Evolutionary conservation across 2,329 filamentous ascomycete genomes (phyloP).

Genomic region (Beauveria scarabaeidicola): DNA sequence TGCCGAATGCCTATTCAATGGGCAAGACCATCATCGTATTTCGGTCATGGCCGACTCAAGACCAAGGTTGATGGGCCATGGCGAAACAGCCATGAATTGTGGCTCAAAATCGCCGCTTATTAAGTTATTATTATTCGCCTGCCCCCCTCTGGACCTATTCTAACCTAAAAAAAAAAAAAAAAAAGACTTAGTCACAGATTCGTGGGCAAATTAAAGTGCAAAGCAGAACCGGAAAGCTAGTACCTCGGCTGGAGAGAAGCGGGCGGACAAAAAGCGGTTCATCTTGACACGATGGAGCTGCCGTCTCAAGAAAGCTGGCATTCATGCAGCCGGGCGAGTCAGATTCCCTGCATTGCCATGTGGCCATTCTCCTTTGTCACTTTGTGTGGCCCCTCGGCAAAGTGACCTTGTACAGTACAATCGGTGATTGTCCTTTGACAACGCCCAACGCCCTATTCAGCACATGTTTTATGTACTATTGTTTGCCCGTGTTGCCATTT

Average conservation of each 20-base stretch:
- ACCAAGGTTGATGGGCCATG: too few species aligned
- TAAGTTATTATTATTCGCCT: not conserved
- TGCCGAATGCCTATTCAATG: not conserved
- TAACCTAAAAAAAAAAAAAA: too few species aligned
- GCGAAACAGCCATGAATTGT: too few species aligned
- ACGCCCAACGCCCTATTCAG: too few species aligned
- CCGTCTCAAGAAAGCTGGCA: not conserved
- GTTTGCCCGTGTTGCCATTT: not conserved
- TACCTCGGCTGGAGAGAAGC: not conserved
- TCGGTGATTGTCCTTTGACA: not conserved
- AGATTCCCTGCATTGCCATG: conserved; percentile 3
- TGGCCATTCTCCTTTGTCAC: not conserved
- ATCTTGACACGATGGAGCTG: not conserved
- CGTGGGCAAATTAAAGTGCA: not conserved
- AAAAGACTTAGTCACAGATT: not conserved
- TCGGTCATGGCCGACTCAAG: not conserved
- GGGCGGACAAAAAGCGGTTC: not conserved
- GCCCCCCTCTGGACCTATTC: not conserved
- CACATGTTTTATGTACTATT: not conserved
- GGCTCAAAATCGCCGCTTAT: too few species aligned
- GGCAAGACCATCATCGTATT: too few species aligned
- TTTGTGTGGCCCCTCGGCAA: not conserved
- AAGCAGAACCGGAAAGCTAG: not conserved
- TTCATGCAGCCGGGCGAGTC: not conserved
- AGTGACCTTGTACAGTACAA: not conserved